phyloP scores from a whole-genome alignment of 768 basidiomycete species.

The Chiua virens region DNA sequence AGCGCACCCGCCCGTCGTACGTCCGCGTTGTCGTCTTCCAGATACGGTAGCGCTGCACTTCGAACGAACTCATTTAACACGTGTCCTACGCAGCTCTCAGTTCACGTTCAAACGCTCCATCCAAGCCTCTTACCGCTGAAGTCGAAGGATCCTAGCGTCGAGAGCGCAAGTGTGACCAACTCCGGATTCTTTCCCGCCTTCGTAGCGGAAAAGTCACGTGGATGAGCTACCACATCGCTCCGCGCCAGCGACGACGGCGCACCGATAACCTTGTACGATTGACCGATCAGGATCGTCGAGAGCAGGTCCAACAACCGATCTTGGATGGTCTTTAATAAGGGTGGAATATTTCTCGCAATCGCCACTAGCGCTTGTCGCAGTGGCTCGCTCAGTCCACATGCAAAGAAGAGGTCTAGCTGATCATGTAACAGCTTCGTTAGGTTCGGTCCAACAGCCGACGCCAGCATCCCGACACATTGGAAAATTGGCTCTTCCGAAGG shows the following conservation, averaged over 20 bases:
- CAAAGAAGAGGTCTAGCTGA: constrained; percentile 95
- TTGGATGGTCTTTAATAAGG: constrained; percentile 89
- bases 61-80: constrained; percentile 95
- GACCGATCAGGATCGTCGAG: constrained; percentile 77
- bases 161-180: constrained; percentile 77
- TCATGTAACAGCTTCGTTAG: constrained; percentile 95
- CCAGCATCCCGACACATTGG: constrained; percentile 96
- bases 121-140: constrained; percentile 68
- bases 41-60: constrained; percentile 84
- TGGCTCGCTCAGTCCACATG: constrained; percentile 88
- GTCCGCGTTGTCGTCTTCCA: constrained; percentile 89
- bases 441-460: constrained; percentile 92
- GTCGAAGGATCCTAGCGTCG: constrained; percentile 88
- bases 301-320: constrained; percentile 89
- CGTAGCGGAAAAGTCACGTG: constrained; percentile 53
- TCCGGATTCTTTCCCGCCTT: constrained; percentile 65
- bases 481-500: constrained; percentile 95
- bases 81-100: constrained; percentile 57
- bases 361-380: constrained; percentile 80
- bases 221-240: constrained; percentile 47
- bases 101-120: constrained; percentile 1
- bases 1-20: constrained; percentile 87
- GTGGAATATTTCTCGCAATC: constrained; percentile 85
- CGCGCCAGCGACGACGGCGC: constrained; percentile 67
- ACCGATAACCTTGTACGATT: constrained; percentile 85